A percentile compares a stretch with the other conserved stretches of the same genome.
Evolutionary conservation across 331 rosid species (phyloP).

Genomic region (Phaseolus coccineus): DNA sequence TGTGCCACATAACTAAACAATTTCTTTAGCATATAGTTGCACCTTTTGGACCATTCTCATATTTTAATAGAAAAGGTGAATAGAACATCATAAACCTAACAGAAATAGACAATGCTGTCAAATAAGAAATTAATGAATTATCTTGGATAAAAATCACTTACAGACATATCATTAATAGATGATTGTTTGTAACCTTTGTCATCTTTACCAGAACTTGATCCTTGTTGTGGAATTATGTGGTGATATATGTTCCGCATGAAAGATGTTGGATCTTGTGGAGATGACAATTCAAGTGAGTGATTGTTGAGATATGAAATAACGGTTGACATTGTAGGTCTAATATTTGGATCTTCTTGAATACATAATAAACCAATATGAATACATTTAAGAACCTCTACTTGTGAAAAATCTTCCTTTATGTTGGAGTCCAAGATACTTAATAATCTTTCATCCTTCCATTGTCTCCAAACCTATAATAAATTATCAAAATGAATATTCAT

Average conservation of each 20-base stretch:
- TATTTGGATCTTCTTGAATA: neutral
- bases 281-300: neutral
- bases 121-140: no score
- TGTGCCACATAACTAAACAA: no score
- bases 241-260: no score
- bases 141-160: no score
- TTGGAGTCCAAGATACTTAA: constrained; percentile 16
- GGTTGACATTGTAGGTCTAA: neutral
- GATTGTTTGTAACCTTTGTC: no score
- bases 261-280: constrained; percentile 1
- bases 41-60: no score
- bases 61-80: no score
- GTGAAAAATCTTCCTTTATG: constrained; percentile 13
- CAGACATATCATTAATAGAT: no score
- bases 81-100: no score
- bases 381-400: neutral
- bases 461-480: constrained; percentile 17
- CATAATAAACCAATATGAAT: constrained; percentile 18
- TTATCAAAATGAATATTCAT: neutral
- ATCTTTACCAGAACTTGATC: neutral
- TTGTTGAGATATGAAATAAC: neutral
- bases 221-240: neutral
- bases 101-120: no score
- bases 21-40: no score
- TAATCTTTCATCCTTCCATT: constrained; percentile 4